Conservation (phyloP, 805 yeast species). For the Lachancea dasiensis region DNA sequence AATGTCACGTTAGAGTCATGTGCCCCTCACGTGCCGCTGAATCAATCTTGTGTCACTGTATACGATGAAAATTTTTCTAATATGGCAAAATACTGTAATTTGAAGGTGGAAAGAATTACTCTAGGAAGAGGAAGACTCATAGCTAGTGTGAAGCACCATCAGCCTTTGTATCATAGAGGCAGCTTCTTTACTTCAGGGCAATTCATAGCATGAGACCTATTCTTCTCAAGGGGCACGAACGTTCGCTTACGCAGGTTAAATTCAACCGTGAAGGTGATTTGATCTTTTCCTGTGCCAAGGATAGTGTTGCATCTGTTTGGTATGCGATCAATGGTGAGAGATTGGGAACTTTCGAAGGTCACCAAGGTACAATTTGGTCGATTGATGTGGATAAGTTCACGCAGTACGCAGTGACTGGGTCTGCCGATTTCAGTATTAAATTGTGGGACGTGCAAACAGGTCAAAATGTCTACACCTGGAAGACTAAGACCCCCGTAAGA, state of each 20-base stretch:
- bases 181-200: neutral
- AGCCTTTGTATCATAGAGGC: neutral
- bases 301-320: conserved; percentile 87
- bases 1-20: neutral
- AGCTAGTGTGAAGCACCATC: too few species aligned
- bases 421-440: conserved; percentile 81
- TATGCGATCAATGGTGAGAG: conserved; percentile 94
- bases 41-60: too few species aligned
- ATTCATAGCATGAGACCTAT: conserved; percentile 51
- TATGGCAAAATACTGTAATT: neutral
- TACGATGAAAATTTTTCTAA: conserved; percentile 4
- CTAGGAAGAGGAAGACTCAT: neutral
- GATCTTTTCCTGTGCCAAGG: conserved; percentile 87
- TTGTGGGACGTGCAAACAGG: conserved; percentile 85
- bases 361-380: conserved; percentile 92
- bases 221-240: conserved; percentile 88
- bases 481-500: conserved; percentile 79
- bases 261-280: conserved; percentile 95
- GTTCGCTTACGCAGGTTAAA: conserved; percentile 94
- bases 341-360: conserved; percentile 85
- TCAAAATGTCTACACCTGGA: conserved; percentile 64
- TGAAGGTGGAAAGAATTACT: neutral
- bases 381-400: conserved; percentile 75
- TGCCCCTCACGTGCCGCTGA: neutral
- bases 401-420: conserved; percentile 74